phyloP scores from a whole-genome alignment of 179 eudicot genomes.

The Amaranthus tricolor region DNA sequence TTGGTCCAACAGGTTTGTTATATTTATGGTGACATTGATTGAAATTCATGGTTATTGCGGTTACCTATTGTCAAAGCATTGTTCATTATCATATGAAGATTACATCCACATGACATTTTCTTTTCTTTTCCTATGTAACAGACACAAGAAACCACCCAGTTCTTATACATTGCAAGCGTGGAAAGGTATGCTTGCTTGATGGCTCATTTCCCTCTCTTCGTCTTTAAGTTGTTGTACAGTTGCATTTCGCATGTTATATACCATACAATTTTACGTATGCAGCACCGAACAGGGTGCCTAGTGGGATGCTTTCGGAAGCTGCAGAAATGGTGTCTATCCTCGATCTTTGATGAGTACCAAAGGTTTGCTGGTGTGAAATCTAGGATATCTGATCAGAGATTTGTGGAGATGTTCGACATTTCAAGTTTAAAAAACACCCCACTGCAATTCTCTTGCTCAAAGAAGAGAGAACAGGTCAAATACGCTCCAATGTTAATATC shows the following conservation, averaged over 20 bases:
- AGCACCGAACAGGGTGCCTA: constrained; percentile 49
- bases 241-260: neutral
- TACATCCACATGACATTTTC: neutral
- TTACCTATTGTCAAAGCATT: too few species aligned
- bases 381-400: constrained; percentile 45
- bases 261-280: constrained; percentile 16
- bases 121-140: constrained; percentile 8
- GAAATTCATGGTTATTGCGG: too few species aligned
- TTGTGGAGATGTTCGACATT: constrained; percentile 38
- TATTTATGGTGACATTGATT: too few species aligned
- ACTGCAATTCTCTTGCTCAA: constrained; percentile 41
- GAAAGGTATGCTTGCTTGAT: constrained; percentile 33
- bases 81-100: neutral
- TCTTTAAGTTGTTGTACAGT: neutral
- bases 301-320: constrained; percentile 44
- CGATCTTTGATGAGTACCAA: constrained; percentile 46
- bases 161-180: constrained; percentile 48
- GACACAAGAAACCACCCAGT: constrained; percentile 45
- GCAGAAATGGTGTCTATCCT: constrained; percentile 45
- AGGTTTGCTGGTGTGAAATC: constrained; percentile 43
- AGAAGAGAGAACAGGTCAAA: constrained; percentile 5
- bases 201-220: neutral
- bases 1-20: too few species aligned
- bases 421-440: constrained; percentile 40
- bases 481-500: neutral